These are phyloP conservation scores for Cudoniella acicularis DNA, from an alignment of 495 filamentous ascomycete genomes.

Conservation along the genomic window DNA sequence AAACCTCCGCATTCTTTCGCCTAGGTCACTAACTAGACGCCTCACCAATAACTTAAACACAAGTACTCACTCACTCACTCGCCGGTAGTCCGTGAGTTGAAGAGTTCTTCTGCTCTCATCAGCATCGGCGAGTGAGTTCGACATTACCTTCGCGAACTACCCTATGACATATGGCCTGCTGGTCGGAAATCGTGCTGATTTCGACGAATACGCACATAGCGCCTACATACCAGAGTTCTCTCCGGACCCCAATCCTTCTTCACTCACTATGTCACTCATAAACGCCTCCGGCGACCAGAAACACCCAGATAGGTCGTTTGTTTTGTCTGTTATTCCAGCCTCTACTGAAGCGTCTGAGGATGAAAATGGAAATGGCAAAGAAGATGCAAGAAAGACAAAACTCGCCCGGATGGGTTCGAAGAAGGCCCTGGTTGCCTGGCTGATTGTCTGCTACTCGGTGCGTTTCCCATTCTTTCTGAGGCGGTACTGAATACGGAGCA, in stretches of 20 bases:
- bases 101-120: no score
- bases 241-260: no score
- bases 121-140: no score
- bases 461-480: constrained; percentile 1
- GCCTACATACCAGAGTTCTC: background rate
- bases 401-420: constrained; percentile 12
- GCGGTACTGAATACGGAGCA: no score
- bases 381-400: background rate
- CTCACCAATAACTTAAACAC: no score
- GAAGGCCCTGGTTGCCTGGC: constrained; percentile 21
- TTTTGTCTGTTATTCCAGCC: background rate
- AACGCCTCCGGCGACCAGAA: background rate
- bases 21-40: no score
- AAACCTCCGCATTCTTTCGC: no score
- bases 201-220: background rate
- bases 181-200: background rate
- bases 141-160: no score
- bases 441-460: constrained; percentile 26
- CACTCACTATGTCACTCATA: background rate
- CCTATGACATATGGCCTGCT: background rate
- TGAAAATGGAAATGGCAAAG: background rate
- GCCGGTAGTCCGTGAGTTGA: no score
- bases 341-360: background rate
- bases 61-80: no score
- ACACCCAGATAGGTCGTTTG: background rate